Base-by-base conservation (phyloP, 768 basidiomycete genomes). In the Piloderma croceum region DNA sequence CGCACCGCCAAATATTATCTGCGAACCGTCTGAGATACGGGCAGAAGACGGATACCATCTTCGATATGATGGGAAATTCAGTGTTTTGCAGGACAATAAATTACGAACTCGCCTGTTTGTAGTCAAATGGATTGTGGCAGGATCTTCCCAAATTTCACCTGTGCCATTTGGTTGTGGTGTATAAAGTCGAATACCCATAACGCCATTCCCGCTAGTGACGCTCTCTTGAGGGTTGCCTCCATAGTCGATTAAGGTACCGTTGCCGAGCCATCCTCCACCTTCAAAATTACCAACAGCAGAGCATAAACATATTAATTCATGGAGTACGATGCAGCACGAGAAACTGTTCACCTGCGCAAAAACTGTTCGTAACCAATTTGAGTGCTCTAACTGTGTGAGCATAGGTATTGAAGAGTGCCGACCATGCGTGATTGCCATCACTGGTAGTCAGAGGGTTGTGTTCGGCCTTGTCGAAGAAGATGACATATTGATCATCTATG, bases 271-370 rank as follows among this genome's bases (percentile, higher is more conserved):
- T 1, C 48, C 57, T 3, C 62, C n/a, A n/a, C n/a, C n/a, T n/a
- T n/a, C n/a, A n/a, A n/a, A n/a, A n/a, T n/a, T n/a, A n/a, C n/a
- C n/a, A n/a, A n/a, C n/a, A n/a, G n/a, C n/a, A n/a, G n/a, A n/a
- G n/a, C n/a, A n/a, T n/a, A n/a, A n/a, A n/a, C n/a, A n/a, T n/a
- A n/a, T n/a, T n/a, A n/a, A n/a, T n/a, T n/a, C n/a, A n/a, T n/a
- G n/a, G n/a, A n/a, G n/a, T n/a, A n/a, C n/a, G n/a, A n/a, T n/a
- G n/a, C n/a, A n/a, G n/a, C n/a, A n/a, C n/a, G n/a, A n/a, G n/a
- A n/a, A n/a, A n/a, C n/a, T n/a, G n/a, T n/a, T n/a, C 61, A 17
- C 52, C 51, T 2, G 59, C 62, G 41, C 62, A 64, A 48, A 62
- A 64, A 1, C 56, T 50, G 46, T 64, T 56, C 5, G 60, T 55